Percentiles rank a stretch among this genome's conserved stretches.
Evolutionary conservation across 2,329 filamentous ascomycete species (phyloP).

Genomic region (Lasiodiplodia sp.): DNA sequence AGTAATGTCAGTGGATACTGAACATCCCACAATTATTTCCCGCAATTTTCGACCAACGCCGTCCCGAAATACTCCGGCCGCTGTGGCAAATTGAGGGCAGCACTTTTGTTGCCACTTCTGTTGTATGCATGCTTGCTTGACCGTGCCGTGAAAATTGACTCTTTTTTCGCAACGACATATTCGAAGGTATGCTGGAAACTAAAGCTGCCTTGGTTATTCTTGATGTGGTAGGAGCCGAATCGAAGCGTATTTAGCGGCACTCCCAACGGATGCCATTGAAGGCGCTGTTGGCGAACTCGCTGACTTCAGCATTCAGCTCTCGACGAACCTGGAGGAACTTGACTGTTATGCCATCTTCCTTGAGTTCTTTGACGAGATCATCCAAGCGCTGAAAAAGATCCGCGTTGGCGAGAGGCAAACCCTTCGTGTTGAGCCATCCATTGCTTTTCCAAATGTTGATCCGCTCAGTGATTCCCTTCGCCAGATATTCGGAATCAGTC

Average conservation of each 20-base stretch:
- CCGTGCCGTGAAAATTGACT: background rate
- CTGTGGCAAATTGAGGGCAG: background rate
- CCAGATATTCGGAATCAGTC: constrained; percentile 8
- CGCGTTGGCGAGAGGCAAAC: background rate
- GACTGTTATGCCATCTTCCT: background rate
- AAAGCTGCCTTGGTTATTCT: background rate
- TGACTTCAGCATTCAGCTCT: background rate
- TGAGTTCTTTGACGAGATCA: background rate
- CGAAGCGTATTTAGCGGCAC: background rate
- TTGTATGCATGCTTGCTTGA: no score
- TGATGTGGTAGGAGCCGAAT: background rate
- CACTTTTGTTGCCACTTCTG: background rate
- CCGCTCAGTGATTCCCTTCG: background rate
- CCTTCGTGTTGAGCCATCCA: background rate
- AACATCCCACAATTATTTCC: background rate
- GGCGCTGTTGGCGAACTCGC: background rate
- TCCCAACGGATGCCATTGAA: background rate
- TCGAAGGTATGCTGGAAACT: background rate
- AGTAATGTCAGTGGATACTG: background rate
- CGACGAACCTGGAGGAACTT: constrained; percentile 5
- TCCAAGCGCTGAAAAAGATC: constrained; percentile 6
- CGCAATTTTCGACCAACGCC: background rate
- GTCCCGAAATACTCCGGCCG: background rate
- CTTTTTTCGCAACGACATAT: background rate
- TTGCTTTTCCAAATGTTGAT: background rate